Percentiles rank a stretch among this genome's conserved stretches.
These are phyloP conservation scores for Diplodia seriata DNA, from an alignment of 2,329 filamentous ascomycete species.

Conservation along the genomic window DNA sequence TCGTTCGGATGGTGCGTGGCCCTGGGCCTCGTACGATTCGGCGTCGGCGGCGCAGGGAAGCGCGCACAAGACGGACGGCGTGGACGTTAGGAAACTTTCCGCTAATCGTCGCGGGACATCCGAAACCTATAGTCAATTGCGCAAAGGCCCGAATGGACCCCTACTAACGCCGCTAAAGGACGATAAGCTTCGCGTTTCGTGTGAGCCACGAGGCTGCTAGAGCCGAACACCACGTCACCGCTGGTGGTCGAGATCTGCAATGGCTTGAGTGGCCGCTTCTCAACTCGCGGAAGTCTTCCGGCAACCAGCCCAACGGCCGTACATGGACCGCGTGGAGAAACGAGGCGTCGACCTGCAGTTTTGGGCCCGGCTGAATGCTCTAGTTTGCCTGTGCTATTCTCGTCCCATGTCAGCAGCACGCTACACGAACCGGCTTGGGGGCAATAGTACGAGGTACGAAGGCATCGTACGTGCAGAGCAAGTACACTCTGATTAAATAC, in stretches of 20 bases:
- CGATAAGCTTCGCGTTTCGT: conserved; percentile 19
- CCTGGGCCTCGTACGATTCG: conserved; percentile 8
- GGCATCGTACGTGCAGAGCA: not conserved
- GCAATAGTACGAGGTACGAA: not conserved
- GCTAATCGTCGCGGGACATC: conserved; percentile 9
- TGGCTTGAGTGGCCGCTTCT: not conserved
- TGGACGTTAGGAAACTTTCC: conserved; percentile 19
- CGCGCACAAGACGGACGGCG: conserved; percentile 3
- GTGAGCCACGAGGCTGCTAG: conserved; percentile 1
- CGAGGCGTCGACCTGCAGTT: not conserved
- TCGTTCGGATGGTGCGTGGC: conserved; percentile 10
- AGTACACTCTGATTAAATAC: not conserved
- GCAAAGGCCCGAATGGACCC: conserved; percentile 20
- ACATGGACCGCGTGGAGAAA: conserved; percentile 9
- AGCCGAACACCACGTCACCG: not conserved
- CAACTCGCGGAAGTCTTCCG: not conserved
- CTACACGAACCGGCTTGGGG: not conserved
- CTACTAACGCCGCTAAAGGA: not conserved
- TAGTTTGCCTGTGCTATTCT: not conserved
- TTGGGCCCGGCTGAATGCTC: conserved; percentile 13
- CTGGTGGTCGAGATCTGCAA: not conserved
- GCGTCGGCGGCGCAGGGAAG: not conserved
- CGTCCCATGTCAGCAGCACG: not conserved
- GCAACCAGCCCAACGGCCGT: not conserved
- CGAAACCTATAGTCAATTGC: conserved; percentile 11